Evolutionary conservation across 2,329 filamentous ascomycete genomes (phyloP).

Genomic region (Chrysoporthe puriensis): DNA sequence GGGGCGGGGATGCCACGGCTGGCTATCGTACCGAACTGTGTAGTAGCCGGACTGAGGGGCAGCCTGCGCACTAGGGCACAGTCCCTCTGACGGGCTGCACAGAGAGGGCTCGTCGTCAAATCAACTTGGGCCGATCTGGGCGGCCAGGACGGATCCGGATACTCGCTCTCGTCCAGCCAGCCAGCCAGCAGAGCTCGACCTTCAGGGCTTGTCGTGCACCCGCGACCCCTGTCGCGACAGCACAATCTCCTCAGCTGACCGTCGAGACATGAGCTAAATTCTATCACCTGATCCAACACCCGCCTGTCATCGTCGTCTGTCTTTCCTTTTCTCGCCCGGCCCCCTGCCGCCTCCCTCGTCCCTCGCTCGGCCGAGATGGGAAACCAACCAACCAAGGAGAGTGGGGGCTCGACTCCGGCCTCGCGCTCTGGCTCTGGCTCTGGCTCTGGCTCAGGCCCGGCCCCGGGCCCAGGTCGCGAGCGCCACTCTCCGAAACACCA

Average conservation of each 20-base stretch:
- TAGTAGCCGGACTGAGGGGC: conserved; percentile 4
- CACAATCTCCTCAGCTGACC: conserved; percentile 21
- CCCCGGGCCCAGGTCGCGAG: conserved; percentile 34
- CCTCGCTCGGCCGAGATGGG: conserved; percentile 44
- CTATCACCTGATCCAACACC: conserved; percentile 17
- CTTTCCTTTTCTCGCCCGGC: conserved; percentile 13
- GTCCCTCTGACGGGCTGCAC: background rate
- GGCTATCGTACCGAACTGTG: background rate
- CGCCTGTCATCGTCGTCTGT: conserved; percentile 7
- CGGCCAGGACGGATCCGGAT: background rate
- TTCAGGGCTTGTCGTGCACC: conserved; percentile 7
- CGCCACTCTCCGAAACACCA: conserved; percentile 28
- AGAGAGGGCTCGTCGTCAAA: background rate
- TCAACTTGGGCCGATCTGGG: background rate
- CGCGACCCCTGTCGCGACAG: conserved; percentile 10
- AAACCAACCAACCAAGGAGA: conserved; percentile 45
- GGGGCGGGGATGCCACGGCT: conserved; percentile 2
- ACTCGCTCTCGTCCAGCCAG: background rate
- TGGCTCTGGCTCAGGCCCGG: conserved; percentile 35
- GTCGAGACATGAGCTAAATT: conserved; percentile 20
- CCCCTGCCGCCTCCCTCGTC: conserved; percentile 11
- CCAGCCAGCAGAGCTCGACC: background rate
- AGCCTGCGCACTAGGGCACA: conserved; percentile 4
- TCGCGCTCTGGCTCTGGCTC: conserved; percentile 35
- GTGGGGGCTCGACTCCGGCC: conserved; percentile 38